Percentiles rank a stretch among this genome's conserved stretches.
These are phyloP conservation scores for Arachis stenosperma DNA, from an alignment of 306 rosid genomes.

Conservation along the genomic window DNA sequence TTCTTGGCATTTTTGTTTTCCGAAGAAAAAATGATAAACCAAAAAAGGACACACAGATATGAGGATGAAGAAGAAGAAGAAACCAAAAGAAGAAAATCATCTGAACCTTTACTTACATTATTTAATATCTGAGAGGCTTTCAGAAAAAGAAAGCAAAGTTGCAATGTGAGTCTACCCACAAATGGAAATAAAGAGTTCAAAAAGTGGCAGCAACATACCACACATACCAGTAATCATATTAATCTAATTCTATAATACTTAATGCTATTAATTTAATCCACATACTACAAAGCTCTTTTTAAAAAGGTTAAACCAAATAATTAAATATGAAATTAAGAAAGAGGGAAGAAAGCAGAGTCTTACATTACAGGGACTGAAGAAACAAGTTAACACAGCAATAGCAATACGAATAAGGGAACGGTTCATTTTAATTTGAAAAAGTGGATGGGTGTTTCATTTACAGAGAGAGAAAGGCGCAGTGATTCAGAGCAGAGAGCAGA, in stretches of 20 bases:
- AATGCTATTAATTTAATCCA: too few relatives aligned
- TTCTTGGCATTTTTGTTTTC: slow-evolving; percentile 31
- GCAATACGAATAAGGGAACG: too few relatives aligned
- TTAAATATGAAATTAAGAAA: too few relatives aligned
- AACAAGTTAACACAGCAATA: background rate
- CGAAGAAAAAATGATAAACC: slow-evolving; percentile 25
- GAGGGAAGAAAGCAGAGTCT: background rate
- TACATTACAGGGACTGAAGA: background rate
- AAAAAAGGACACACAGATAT: slow-evolving; percentile 9
- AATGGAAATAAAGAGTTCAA: slow-evolving; percentile 31
- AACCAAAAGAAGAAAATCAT: background rate
- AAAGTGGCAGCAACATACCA: background rate
- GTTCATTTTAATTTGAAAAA: background rate
- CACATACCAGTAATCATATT: background rate
- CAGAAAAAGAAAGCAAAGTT: slow-evolving; percentile 25
- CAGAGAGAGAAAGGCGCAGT: background rate
- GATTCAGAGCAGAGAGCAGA: background rate
- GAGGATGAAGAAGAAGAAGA: slow-evolving; percentile 15
- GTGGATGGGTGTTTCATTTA: background rate
- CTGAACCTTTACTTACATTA: slow-evolving; percentile 12
- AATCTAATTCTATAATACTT: background rate
- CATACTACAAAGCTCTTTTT: too few relatives aligned
- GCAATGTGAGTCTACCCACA: slow-evolving; percentile 36
- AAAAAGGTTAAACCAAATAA: too few relatives aligned
- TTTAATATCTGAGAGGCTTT: slow-evolving; percentile 7